Percentiles rank a stretch among this genome's conserved stretches.
These are phyloP conservation scores for Millerozyma acaciae DNA, from an alignment of 805 yeast genomes.

Conservation along the genomic window DNA sequence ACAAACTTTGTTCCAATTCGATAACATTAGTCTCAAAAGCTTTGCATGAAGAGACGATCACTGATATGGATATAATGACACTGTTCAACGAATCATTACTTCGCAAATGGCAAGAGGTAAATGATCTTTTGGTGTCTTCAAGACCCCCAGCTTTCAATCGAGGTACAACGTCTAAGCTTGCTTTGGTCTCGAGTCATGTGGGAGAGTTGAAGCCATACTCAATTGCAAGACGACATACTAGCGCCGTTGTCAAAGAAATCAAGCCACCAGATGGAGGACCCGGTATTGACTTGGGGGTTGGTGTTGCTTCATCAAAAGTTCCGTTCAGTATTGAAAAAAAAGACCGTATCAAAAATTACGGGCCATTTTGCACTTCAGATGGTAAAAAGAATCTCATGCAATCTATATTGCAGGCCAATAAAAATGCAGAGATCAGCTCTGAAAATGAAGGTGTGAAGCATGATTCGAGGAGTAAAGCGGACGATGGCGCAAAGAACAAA, in stretches of 20 bases:
- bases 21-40: slow-evolving; percentile 32
- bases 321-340: slow-evolving; percentile 32
- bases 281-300: slow-evolving; percentile 30
- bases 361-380: too few species aligned
- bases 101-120: slow-evolving; percentile 24
- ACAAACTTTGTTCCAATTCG: slow-evolving; percentile 39
- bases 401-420: slow-evolving; percentile 3
- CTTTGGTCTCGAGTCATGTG: slow-evolving; percentile 2
- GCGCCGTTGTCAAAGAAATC: slow-evolving; percentile 1
- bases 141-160: slow-evolving; percentile 1
- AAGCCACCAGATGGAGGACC: slow-evolving; percentile 14
- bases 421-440: background rate
- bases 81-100: slow-evolving; percentile 21
- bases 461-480: too few species aligned
- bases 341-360: slow-evolving; percentile 25
- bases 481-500: too few species aligned
- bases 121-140: slow-evolving; percentile 7
- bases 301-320: slow-evolving; percentile 21
- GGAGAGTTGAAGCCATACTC: slow-evolving; percentile 14
- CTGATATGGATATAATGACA: slow-evolving; percentile 21
- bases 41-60: slow-evolving; percentile 34
- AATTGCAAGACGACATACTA: slow-evolving; percentile 8
- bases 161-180: background rate
- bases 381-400: slow-evolving; percentile 5
- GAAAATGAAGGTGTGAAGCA: too few species aligned